These are phyloP conservation scores for Acanthamoeba royreba DNA, from an alignment of 208 protist genomes.

Conservation along the genomic window DNA sequence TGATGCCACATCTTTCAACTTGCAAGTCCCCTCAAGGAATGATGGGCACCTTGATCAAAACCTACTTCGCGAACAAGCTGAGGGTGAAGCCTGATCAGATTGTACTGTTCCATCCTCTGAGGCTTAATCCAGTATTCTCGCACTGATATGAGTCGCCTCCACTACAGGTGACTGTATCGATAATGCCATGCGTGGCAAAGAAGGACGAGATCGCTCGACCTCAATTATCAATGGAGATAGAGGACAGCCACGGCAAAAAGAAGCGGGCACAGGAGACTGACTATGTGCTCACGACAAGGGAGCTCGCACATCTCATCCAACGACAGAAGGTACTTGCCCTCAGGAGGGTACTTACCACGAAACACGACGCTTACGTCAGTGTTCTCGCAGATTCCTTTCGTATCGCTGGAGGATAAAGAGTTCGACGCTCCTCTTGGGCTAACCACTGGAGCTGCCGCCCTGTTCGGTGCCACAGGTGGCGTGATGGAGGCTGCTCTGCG, in stretches of 20 bases:
- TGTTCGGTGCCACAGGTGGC: conserved; percentile 67
- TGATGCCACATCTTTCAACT: conserved; percentile 69
- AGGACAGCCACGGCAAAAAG: neutral
- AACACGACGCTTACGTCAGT: neutral
- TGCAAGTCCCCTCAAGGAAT: conserved; percentile 60
- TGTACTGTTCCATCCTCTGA: neutral
- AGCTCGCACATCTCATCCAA: conserved; percentile 54
- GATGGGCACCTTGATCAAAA: conserved; percentile 63
- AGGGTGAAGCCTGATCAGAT: conserved; percentile 41
- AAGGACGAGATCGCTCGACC: conserved; percentile 60
- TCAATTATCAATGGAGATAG: neutral
- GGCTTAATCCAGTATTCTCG: neutral
- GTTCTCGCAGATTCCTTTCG: neutral
- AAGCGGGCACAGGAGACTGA: conserved; percentile 35
- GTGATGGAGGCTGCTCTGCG: conserved; percentile 72
- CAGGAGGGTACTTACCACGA: neutral
- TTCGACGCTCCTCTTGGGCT: conserved; percentile 61
- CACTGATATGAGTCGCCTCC: neutral
- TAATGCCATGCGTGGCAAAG: conserved; percentile 71
- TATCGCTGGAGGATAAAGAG: conserved; percentile 18
- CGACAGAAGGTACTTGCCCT: neutral
- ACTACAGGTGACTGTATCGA: conserved; percentile 40
- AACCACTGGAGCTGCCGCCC: conserved; percentile 50
- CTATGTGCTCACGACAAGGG: conserved; percentile 60
- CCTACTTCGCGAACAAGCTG: conserved; percentile 34